Evolutionary conservation across 2,329 filamentous ascomycete species (phyloP).

Genomic region (Orbilia javanica): DNA sequence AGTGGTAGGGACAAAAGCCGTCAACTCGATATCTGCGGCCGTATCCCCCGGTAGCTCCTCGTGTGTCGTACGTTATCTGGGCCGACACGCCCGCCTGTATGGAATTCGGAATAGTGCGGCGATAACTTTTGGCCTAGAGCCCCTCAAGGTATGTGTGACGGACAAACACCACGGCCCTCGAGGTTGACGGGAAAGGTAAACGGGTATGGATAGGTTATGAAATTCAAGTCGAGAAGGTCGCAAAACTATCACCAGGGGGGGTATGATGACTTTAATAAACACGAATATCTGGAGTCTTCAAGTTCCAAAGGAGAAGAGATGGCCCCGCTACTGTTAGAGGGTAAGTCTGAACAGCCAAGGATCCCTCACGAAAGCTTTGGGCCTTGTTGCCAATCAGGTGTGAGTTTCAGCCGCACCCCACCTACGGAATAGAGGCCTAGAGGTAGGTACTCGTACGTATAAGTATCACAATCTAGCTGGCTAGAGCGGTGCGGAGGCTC

Average conservation of each 20-base stretch:
- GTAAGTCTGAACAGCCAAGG: conserved; percentile 32
- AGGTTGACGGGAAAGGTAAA: background rate
- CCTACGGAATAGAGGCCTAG: too few relatives aligned
- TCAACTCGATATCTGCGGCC: background rate
- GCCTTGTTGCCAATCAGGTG: conserved; percentile 50
- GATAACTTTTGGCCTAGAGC: background rate
- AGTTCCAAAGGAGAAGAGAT: conserved; percentile 31
- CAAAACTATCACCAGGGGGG: conserved; percentile 36
- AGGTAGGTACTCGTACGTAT: too few relatives aligned
- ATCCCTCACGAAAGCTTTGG: conserved; percentile 32
- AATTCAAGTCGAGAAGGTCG: conserved; percentile 14
- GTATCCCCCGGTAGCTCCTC: background rate
- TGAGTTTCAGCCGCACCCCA: conserved; percentile 43
- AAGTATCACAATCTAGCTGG: background rate
- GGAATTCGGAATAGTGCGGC: background rate
- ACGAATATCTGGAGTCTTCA: conserved; percentile 2
- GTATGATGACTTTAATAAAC: conserved; percentile 42
- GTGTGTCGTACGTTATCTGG: conserved; percentile 3
- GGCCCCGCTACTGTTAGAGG: conserved; percentile 32
- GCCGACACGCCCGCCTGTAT: conserved; percentile 13
- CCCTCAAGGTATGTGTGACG: background rate
- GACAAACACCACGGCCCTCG: background rate
- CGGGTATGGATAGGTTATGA: background rate
- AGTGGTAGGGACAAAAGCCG: background rate
- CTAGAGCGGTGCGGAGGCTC: background rate